Conservation (phyloP, 345 rosid genomes). For the Clausena lansium region DNA sequence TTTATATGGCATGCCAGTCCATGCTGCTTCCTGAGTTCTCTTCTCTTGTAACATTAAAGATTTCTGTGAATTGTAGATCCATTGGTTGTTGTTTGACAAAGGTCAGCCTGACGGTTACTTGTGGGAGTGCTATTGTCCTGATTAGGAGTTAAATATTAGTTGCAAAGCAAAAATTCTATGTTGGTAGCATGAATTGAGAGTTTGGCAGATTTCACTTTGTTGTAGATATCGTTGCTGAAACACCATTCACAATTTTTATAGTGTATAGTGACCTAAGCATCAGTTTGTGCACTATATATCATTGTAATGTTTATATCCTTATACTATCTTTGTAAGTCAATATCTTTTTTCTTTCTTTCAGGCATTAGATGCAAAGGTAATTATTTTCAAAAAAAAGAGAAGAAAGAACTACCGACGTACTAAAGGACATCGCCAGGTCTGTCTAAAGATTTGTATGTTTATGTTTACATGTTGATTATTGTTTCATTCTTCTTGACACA, state of each 20-base stretch:
- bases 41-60: background rate
- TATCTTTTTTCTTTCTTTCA: slow-evolving; percentile 28
- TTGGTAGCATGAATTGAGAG: background rate
- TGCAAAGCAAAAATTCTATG: background rate
- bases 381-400: slow-evolving; percentile 91
- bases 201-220: background rate
- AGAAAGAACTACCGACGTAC: slow-evolving; percentile 89
- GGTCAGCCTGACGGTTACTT: too few relatives aligned
- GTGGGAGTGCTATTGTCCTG: background rate
- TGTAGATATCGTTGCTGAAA: background rate
- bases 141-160: background rate
- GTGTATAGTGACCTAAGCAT: background rate
- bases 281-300: background rate
- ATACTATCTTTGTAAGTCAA: background rate
- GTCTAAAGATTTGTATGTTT: slow-evolving; percentile 15
- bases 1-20: background rate
- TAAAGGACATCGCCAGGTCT: slow-evolving; percentile 88
- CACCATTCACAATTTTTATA: background rate
- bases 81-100: background rate
- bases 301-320: background rate
- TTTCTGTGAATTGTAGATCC: background rate
- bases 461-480: background rate
- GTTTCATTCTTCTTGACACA: background rate
- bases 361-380: slow-evolving; percentile 95
- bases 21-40: background rate